Percentiles rank a stretch among this genome's conserved stretches.
Evolutionary conservation across 371 early-diverging fungal species (phyloP).

Genomic region (Nematocida sp.): DNA sequence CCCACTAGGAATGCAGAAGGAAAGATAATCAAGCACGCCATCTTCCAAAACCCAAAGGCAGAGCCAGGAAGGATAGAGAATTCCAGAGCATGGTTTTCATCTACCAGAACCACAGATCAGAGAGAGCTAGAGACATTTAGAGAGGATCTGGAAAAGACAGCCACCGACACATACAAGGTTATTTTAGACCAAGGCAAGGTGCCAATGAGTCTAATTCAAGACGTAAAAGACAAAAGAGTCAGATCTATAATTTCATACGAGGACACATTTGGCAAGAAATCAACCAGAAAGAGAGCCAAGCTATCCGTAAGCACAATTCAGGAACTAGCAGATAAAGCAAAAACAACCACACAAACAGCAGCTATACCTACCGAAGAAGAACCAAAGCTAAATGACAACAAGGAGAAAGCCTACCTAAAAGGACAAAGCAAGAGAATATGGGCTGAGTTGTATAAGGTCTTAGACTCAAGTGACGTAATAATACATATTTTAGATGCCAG

Average conservation of each 20-base stretch:
- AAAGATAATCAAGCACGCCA: slow-evolving; percentile 82
- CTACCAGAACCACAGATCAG: slow-evolving; percentile 70
- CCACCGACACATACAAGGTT: slow-evolving; percentile 76
- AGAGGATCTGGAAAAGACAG: slow-evolving; percentile 66
- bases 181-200: slow-evolving; percentile 84
- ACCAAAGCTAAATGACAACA: slow-evolving; percentile 66
- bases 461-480: slow-evolving; percentile 93
- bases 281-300: slow-evolving; percentile 77
- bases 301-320: slow-evolving; percentile 69
- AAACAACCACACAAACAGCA: background rate
- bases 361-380: slow-evolving; percentile 1
- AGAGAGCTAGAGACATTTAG: slow-evolving; percentile 77
- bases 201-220: slow-evolving; percentile 78
- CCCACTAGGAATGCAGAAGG: slow-evolving; percentile 78
- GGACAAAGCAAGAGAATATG: slow-evolving; percentile 96
- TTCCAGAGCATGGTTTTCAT: slow-evolving; percentile 91
- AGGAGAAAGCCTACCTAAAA: slow-evolving; percentile 64
- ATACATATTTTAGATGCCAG: slow-evolving; percentile 95
- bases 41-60: slow-evolving; percentile 75
- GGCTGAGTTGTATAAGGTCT: slow-evolving; percentile 96
- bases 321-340: slow-evolving; percentile 69
- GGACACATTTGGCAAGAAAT: slow-evolving; percentile 79
- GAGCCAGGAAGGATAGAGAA: slow-evolving; percentile 75
- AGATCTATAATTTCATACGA: slow-evolving; percentile 76
- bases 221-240: slow-evolving; percentile 71